A percentile compares a stretch with the other conserved stretches of the same genome.
These are phyloP conservation scores for Pseudoperonospora humuli DNA, from an alignment of 352 stramenopile genomes.

Conservation along the genomic window DNA sequence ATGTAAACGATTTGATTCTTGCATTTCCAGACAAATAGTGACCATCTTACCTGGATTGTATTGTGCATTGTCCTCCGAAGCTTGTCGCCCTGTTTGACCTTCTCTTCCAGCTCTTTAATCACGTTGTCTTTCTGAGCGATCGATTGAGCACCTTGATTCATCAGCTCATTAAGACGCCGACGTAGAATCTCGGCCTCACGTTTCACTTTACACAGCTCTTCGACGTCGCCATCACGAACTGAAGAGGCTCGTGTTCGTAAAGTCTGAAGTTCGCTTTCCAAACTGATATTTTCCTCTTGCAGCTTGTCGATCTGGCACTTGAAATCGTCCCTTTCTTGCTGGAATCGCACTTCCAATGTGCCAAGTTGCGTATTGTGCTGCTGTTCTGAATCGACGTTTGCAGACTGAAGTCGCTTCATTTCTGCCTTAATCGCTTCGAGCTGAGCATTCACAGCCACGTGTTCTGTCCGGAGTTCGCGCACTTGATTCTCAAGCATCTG, in stretches of 20 bases:
- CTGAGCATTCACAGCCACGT: constrained; percentile 72
- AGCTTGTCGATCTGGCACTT: constrained; percentile 46
- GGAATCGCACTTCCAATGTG: constrained; percentile 29
- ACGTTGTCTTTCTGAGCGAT: constrained; percentile 63
- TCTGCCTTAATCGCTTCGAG: constrained; percentile 68
- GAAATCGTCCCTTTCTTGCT: constrained; percentile 29
- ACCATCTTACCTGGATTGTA: constrained; percentile 77
- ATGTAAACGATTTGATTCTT: not conserved
- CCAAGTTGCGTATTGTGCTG: constrained; percentile 25
- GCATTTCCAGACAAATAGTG: not conserved
- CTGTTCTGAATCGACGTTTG: constrained; percentile 36
- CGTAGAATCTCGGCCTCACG: constrained; percentile 64
- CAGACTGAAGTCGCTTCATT: constrained; percentile 44
- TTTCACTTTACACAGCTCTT: constrained; percentile 63
- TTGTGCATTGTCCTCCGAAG: constrained; percentile 96
- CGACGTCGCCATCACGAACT: constrained; percentile 49
- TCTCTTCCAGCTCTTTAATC: constrained; percentile 65
- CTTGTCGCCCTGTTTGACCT: constrained; percentile 72
- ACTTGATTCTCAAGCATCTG: constrained; percentile 69
- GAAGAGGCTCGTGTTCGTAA: constrained; percentile 41
- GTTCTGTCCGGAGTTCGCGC: constrained; percentile 61
- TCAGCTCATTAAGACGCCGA: constrained; percentile 57
- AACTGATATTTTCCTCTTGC: constrained; percentile 64
- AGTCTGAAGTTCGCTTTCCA: constrained; percentile 69
- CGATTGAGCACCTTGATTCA: constrained; percentile 47